Evolutionary conservation across 495 filamentous ascomycete genomes (phyloP).

Genomic region (Parachaetomium inaequale): DNA sequence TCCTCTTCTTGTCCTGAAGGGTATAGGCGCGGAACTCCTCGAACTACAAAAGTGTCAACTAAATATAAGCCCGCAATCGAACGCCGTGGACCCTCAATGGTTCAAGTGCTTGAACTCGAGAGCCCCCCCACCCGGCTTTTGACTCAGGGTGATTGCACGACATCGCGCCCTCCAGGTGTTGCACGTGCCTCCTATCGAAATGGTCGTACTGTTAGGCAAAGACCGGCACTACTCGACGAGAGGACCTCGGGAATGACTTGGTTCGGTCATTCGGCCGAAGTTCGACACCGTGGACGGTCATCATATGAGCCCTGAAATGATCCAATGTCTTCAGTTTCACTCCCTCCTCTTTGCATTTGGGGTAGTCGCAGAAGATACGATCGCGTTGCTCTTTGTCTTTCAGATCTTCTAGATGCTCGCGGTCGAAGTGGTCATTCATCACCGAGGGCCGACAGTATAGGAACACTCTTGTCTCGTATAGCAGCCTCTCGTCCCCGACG

Average conservation of each 20-base stretch:
- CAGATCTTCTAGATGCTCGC: conserved; percentile 2
- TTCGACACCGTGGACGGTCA: conserved; percentile 5
- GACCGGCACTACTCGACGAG: no score
- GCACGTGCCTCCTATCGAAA: no score
- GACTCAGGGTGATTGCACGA: no score
- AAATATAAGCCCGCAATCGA: no score
- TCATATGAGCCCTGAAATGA: neutral
- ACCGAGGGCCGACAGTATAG: conserved; percentile 11
- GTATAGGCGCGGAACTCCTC: conserved; percentile 42
- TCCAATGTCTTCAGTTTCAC: conserved; percentile 11
- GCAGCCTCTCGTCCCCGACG: conserved; percentile 7
- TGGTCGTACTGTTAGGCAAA: no score
- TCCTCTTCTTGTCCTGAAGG: conserved; percentile 27
- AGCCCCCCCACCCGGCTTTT: no score
- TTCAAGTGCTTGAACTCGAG: no score
- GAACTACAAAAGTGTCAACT: no score
- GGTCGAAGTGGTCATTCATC: conserved; percentile 10
- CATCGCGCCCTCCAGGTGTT: no score
- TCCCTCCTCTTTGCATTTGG: conserved; percentile 6
- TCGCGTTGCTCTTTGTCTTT: conserved; percentile 1
- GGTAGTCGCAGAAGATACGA: conserved; percentile 3
- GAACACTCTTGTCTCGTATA: conserved; percentile 6
- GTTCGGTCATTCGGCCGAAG: no score
- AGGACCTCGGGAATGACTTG: no score
- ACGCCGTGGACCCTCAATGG: no score